Evolutionary conservation across 2,329 filamentous ascomycete genomes (phyloP).

Genomic region (Botrytis aclada): DNA sequence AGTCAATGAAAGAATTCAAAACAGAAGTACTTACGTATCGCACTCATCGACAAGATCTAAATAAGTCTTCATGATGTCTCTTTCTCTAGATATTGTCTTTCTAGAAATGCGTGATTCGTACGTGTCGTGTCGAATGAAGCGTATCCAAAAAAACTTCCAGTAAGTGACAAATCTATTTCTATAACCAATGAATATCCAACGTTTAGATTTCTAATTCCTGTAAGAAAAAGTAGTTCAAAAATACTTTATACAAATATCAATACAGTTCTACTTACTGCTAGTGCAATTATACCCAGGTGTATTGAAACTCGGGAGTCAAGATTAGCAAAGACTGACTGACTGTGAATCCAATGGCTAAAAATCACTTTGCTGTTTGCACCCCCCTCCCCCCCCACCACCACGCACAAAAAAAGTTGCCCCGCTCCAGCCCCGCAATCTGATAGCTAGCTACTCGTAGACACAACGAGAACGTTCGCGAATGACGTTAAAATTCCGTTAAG

Average conservation of each 20-base stretch:
- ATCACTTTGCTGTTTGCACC: background rate
- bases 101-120: background rate
- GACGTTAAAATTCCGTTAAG: background rate
- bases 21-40: slow-evolving; percentile 48
- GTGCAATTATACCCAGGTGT: background rate
- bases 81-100: background rate
- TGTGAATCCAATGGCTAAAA: background rate
- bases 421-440: background rate
- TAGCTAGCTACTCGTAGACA: background rate
- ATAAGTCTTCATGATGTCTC: slow-evolving; percentile 38
- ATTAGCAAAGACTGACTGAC: background rate
- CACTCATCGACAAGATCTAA: slow-evolving; percentile 53
- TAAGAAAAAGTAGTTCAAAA: no score
- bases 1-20: background rate
- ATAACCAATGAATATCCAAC: background rate
- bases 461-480: slow-evolving; percentile 5
- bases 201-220: background rate
- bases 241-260: background rate
- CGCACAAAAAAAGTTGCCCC: background rate
- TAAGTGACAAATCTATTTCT: background rate
- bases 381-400: no score
- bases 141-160: background rate
- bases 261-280: background rate
- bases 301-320: slow-evolving; percentile 2
- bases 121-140: background rate